Percentiles rank a stretch among this genome's conserved stretches.
These are phyloP conservation scores for Piper betle DNA, from an alignment of 164 flowering plant genomes.

Conservation along the genomic window DNA sequence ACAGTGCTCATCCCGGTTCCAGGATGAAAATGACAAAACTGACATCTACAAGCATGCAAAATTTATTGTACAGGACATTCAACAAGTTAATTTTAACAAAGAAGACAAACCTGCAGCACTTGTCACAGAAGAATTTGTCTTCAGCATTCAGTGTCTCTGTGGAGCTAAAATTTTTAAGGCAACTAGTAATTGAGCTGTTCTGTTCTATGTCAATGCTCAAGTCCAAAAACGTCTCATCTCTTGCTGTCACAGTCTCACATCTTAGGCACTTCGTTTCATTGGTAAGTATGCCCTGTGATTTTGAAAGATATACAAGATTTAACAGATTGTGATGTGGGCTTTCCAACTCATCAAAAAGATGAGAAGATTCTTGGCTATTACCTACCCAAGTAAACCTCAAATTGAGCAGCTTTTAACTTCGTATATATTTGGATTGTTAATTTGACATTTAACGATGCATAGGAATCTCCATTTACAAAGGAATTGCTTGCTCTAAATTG, in stretches of 20 bases:
- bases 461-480: no score
- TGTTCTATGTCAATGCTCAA: conserved; percentile 98
- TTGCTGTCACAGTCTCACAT: conserved; percentile 97
- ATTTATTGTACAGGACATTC: no score
- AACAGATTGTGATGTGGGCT: no score
- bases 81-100: neutral
- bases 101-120: conserved; percentile 56
- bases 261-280: conserved; percentile 91
- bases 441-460: no score
- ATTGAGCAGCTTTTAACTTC: no score
- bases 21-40: neutral
- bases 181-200: conserved; percentile 96
- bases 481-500: no score
- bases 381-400: no score
- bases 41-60: no score
- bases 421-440: no score
- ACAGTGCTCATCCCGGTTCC: neutral
- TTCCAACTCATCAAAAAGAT: no score
- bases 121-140: conserved; percentile 98
- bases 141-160: conserved; percentile 98
- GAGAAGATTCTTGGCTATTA: no score
- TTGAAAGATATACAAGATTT: neutral
- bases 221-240: conserved; percentile 96
- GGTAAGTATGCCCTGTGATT: conserved; percentile 80
- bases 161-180: conserved; percentile 95